A percentile compares a stretch with the other conserved stretches of the same genome.
These are phyloP conservation scores for Fragilaria radians DNA, from an alignment of 108 stramenopile species.

Conservation along the genomic window DNA sequence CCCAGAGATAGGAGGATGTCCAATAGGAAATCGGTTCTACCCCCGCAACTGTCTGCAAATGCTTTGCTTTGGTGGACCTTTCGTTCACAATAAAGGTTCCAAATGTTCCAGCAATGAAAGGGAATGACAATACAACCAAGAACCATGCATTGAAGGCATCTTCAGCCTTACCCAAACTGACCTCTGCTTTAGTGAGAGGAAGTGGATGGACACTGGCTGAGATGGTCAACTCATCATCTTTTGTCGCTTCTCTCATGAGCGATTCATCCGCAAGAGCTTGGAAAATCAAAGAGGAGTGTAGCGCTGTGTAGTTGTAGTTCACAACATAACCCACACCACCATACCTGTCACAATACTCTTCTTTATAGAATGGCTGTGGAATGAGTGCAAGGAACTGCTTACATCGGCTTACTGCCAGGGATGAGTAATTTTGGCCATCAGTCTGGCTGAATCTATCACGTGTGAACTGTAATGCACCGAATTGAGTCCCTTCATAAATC, in stretches of 20 bases:
- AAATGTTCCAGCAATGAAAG: conserved; percentile 85
- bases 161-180: conserved; percentile 32
- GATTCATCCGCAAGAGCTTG: conserved; percentile 67
- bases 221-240: conserved; percentile 35
- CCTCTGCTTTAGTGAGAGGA: conserved; percentile 53
- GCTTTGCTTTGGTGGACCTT: conserved; percentile 92
- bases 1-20: conserved; percentile 89
- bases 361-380: too few species aligned
- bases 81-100: conserved; percentile 93
- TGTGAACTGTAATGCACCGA: conserved; percentile 53
- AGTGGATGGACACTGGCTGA: conserved; percentile 48
- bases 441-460: conserved; percentile 31
- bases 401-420: not conserved
- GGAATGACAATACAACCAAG: conserved; percentile 84
- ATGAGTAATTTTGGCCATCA: conserved; percentile 3
- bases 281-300: conserved; percentile 35
- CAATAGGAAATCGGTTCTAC: conserved; percentile 88
- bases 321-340: conserved; percentile 63
- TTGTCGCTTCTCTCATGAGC: conserved; percentile 36
- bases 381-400: conserved; percentile 14
- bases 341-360: conserved; percentile 33
- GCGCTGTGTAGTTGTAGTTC: conserved; percentile 35
- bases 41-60: conserved; percentile 94
- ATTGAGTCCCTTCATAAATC: conserved; percentile 33
- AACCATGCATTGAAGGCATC: conserved; percentile 71